Evolutionary conservation across 371 early-diverging fungal genomes (phyloP).

Genomic region (Syncephalastrum contaminatum): DNA sequence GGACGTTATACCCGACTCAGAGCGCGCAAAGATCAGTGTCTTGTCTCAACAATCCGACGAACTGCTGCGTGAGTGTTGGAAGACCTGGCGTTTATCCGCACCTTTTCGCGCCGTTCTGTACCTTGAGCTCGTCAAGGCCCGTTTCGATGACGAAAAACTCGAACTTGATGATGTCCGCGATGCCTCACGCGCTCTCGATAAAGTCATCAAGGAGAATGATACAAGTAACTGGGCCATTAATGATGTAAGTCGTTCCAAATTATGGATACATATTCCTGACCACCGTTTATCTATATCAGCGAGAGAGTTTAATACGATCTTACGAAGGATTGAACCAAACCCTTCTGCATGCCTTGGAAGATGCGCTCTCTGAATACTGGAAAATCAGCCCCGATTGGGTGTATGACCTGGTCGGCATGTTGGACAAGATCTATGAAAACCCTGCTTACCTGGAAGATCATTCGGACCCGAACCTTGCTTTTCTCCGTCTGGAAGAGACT

Average conservation of each 20-base stretch:
- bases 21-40: slow-evolving; percentile 48
- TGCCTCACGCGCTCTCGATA: slow-evolving; percentile 46
- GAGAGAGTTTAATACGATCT: slow-evolving; percentile 40
- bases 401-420: slow-evolving; percentile 34
- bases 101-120: slow-evolving; percentile 66
- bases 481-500: slow-evolving; percentile 37
- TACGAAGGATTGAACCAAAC: slow-evolving; percentile 48
- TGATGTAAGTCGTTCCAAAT: slow-evolving; percentile 36
- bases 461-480: slow-evolving; percentile 35
- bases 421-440: slow-evolving; percentile 53
- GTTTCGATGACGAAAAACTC: slow-evolving; percentile 42
- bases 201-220: slow-evolving; percentile 46
- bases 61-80: slow-evolving; percentile 65
- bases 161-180: slow-evolving; percentile 54
- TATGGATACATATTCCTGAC: not conserved
- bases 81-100: slow-evolving; percentile 68
- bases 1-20: slow-evolving; percentile 43
- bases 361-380: slow-evolving; percentile 46
- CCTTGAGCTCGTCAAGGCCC: slow-evolving; percentile 60
- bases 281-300: slow-evolving; percentile 14
- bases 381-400: slow-evolving; percentile 46
- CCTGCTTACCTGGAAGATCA: slow-evolving; percentile 46
- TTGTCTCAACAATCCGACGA: slow-evolving; percentile 62
- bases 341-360: slow-evolving; percentile 32
- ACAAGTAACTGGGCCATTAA: slow-evolving; percentile 52